These are phyloP conservation scores for Hymenoscyphus linearis DNA, from an alignment of 2,329 filamentous ascomycete species.

Conservation along the genomic window DNA sequence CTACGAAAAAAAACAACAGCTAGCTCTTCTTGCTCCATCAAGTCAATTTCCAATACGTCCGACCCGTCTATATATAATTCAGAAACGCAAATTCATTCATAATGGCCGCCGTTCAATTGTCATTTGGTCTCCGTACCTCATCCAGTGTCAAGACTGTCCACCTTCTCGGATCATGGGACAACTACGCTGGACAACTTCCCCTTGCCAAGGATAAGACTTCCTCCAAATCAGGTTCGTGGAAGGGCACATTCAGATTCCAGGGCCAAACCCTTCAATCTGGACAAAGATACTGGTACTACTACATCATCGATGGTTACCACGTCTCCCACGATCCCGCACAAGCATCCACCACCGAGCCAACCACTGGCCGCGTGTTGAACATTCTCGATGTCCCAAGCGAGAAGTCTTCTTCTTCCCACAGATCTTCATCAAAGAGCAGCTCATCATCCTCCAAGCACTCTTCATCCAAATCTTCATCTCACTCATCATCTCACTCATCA, in stretches of 20 bases:
- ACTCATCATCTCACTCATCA: constrained; percentile 35
- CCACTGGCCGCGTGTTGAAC: constrained; percentile 94
- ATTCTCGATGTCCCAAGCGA: constrained; percentile 78
- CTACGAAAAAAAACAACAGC: constrained; percentile 39
- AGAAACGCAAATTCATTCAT: constrained; percentile 36
- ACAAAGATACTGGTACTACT: constrained; percentile 99
- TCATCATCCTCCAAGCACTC: constrained; percentile 36
- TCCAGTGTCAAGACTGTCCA: constrained; percentile 96
- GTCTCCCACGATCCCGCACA: constrained; percentile 93
- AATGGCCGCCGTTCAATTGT: constrained; percentile 91
- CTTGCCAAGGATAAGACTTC: constrained; percentile 81
- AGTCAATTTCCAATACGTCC: constrained; percentile 32
- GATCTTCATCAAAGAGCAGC: constrained; percentile 38
- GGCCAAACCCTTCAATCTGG: constrained; percentile 79
- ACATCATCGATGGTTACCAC: constrained; percentile 99
- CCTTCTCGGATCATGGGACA: constrained; percentile 96
- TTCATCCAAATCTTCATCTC: constrained; percentile 32
- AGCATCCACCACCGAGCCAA: constrained; percentile 86
- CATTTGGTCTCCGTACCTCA: constrained; percentile 93
- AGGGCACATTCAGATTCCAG: constrained; percentile 95
- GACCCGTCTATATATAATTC: constrained; percentile 11
- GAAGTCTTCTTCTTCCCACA: constrained; percentile 44
- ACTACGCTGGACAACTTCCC: constrained; percentile 89
- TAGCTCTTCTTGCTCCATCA: constrained; percentile 38
- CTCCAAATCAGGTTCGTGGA: constrained; percentile 87